Conservation (phyloP, 2,329 filamentous ascomycete genomes). For the Paracorniculantispora psalliotae region DNA sequence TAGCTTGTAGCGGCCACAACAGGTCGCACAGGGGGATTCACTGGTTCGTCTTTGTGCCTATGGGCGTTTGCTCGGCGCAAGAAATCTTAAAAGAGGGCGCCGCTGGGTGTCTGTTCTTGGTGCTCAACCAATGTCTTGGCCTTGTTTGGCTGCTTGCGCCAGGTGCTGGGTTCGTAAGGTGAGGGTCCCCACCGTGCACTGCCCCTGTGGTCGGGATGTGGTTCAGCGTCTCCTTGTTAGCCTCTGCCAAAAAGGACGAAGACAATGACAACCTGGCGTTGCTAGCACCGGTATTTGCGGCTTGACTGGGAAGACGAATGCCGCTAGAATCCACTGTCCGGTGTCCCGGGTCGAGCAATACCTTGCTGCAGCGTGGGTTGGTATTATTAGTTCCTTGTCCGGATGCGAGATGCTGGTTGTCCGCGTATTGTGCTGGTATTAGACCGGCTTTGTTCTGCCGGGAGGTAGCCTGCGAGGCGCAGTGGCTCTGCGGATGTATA, state of each 20-base stretch:
- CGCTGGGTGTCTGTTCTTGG: too few relatives aligned
- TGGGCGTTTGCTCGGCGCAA: too few relatives aligned
- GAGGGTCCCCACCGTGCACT: constrained; percentile 7
- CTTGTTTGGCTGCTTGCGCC: too few relatives aligned
- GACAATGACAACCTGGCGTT: neutral
- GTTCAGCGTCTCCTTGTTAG: neutral
- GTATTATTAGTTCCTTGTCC: too few relatives aligned
- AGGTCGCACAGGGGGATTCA: neutral
- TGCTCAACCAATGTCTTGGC: too few relatives aligned
- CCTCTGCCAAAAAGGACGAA: too few relatives aligned
- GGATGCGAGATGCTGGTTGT: too few relatives aligned
- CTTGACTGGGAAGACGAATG: neutral
- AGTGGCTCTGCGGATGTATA: too few relatives aligned
- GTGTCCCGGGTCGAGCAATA: neutral
- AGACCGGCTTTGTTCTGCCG: too few relatives aligned
- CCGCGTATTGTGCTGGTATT: too few relatives aligned
- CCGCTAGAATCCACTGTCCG: neutral
- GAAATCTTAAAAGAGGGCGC: too few relatives aligned
- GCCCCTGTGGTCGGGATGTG: neutral
- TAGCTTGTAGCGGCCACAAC: neutral
- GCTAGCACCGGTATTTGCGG: neutral
- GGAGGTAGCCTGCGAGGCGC: too few relatives aligned
- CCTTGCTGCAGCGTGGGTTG: neutral
- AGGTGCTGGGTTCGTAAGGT: neutral
- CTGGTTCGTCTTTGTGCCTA: neutral